Evolutionary conservation across 2,329 filamentous ascomycete species (phyloP).

Genomic region (Pyrenophora tritici-repentis): DNA sequence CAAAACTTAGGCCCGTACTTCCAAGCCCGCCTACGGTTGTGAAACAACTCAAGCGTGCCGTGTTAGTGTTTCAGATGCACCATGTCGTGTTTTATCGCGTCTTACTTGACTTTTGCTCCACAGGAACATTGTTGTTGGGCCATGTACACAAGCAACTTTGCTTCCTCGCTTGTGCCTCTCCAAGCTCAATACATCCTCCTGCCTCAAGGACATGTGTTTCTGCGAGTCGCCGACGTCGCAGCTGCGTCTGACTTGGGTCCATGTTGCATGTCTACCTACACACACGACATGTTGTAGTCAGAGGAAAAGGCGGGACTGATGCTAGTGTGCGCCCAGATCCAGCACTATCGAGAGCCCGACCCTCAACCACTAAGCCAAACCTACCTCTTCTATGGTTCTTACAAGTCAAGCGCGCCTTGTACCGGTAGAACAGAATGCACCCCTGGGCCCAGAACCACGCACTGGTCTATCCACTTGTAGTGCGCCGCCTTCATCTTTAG

Average conservation of each 20-base stretch:
- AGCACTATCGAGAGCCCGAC: slow-evolving; percentile 7
- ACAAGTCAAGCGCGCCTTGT: slow-evolving; percentile 1
- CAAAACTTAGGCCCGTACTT: not conserved
- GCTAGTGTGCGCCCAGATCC: slow-evolving; percentile 1
- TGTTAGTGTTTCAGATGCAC: slow-evolving; percentile 30
- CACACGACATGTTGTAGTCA: not conserved
- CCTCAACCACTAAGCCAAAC: slow-evolving; percentile 6
- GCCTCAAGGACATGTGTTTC: too few species aligned
- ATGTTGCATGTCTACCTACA: not conserved
- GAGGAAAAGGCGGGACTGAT: not conserved
- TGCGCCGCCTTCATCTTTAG: not conserved
- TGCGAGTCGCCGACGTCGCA: slow-evolving; percentile 1
- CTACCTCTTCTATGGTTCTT: not conserved
- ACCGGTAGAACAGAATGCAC: slow-evolving; percentile 6
- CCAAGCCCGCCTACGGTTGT: slow-evolving; percentile 17
- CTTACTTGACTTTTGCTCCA: slow-evolving; percentile 10
- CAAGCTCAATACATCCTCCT: not conserved
- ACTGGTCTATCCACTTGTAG: not conserved
- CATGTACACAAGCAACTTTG: not conserved
- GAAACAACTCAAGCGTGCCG: slow-evolving; percentile 24
- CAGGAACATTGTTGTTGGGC: slow-evolving; percentile 1
- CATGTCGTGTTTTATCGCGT: slow-evolving; percentile 27
- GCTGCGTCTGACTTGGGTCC: slow-evolving; percentile 6
- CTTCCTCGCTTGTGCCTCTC: not conserved
- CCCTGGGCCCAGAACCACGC: not conserved